phyloP scores from a whole-genome alignment of 352 stramenopile species.

The Pythium periplocum region DNA sequence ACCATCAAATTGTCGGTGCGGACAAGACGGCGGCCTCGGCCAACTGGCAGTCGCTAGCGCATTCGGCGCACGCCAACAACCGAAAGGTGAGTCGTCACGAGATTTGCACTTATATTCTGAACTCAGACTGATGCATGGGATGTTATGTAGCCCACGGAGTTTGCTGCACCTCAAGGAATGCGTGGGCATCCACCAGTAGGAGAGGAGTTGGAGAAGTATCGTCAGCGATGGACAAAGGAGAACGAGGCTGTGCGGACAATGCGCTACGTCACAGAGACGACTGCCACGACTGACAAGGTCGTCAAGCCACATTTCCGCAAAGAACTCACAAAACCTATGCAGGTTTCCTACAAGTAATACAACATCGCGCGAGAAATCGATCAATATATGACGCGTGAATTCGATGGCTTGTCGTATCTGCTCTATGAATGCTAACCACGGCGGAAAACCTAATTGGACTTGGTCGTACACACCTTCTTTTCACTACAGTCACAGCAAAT shows the following conservation, averaged over 20 bases:
- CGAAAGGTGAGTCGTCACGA: conserved; percentile 18
- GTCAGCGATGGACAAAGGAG: conserved; percentile 61
- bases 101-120: not conserved
- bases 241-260: conserved; percentile 36
- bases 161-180: conserved; percentile 56
- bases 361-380: too few species aligned
- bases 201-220: conserved; percentile 52
- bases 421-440: not conserved
- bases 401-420: too few species aligned
- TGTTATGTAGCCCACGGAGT: conserved; percentile 38
- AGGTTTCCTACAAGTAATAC: conserved; percentile 43
- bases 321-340: conserved; percentile 45
- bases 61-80: conserved; percentile 51
- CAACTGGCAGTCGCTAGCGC: conserved; percentile 57
- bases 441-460: conserved; percentile 5
- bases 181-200: conserved; percentile 34
- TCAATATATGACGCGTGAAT: too few species aligned
- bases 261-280: conserved; percentile 59
- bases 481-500: conserved; percentile 24
- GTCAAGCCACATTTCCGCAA: conserved; percentile 58
- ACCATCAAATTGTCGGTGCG: conserved; percentile 54
- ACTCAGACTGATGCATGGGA: not conserved
- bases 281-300: conserved; percentile 31
- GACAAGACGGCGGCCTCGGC: conserved; percentile 42
- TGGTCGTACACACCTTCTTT: conserved; percentile 36